These are phyloP conservation scores for Silene uniflora DNA, from an alignment of 148 eudicot genomes.

Conservation along the genomic window DNA sequence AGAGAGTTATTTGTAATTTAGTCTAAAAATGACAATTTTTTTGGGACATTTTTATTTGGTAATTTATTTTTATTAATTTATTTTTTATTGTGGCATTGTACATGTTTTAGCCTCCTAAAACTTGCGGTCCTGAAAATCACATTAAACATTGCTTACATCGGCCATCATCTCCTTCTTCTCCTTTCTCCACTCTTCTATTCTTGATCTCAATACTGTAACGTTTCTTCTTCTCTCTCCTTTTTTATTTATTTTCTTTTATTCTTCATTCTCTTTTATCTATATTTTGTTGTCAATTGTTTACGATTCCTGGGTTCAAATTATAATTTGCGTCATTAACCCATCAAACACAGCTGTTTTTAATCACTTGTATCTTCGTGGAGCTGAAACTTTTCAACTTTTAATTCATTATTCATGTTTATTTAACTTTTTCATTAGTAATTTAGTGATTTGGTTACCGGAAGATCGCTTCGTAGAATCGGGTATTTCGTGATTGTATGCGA, in stretches of 20 bases:
- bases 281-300: not conserved
- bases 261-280: not conserved
- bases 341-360: not conserved
- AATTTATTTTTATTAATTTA: no score
- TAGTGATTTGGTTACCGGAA: not conserved
- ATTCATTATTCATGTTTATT: constrained; percentile 12
- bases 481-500: constrained; percentile 4
- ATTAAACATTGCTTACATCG: constrained; percentile 11
- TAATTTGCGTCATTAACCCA: not conserved
- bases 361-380: not conserved
- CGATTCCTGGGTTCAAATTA: constrained; percentile 1
- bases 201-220: constrained; percentile 27
- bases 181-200: constrained; percentile 6
- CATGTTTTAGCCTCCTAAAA: constrained; percentile 1
- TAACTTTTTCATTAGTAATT: constrained; percentile 6
- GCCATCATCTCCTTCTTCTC: constrained; percentile 5
- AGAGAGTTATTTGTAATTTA: no score
- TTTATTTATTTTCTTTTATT: not conserved
- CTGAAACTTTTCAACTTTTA: constrained; percentile 4
- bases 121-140: constrained; percentile 11
- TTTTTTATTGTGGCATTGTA: no score
- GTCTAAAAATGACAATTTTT: no score
- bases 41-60: no score
- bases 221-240: not conserved
- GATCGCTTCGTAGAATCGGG: constrained; percentile 7